Evolutionary conservation across 148 eudicot genomes (phyloP).

Genomic region (Rhododendron ferrugineum): DNA sequence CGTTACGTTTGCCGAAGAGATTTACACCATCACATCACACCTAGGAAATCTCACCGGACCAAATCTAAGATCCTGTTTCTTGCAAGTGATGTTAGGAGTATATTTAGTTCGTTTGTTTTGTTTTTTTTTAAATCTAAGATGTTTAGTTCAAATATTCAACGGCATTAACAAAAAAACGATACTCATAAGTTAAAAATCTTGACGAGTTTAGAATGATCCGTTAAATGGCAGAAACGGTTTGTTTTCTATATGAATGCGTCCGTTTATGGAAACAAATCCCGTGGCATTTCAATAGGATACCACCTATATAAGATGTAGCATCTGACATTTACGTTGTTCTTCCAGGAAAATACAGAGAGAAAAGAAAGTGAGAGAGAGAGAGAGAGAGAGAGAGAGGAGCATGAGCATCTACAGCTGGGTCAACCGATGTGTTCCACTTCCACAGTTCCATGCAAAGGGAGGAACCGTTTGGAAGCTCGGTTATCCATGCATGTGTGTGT

Average conservation of each 20-base stretch:
- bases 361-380: neutral
- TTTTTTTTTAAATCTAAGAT: too few relatives aligned
- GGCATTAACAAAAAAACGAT: too few relatives aligned
- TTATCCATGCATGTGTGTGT: neutral
- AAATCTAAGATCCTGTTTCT: too few relatives aligned
- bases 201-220: neutral
- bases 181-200: too few relatives aligned
- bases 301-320: neutral
- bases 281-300: neutral
- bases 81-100: too few relatives aligned
- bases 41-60: too few relatives aligned
- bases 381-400: neutral
- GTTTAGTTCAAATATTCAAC: too few relatives aligned
- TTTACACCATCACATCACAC: too few relatives aligned
- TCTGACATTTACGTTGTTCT: neutral
- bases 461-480: constrained; percentile 1
- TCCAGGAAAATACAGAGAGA: neutral
- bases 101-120: too few relatives aligned
- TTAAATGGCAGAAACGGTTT: too few relatives aligned
- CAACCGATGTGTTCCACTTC: neutral
- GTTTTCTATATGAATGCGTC: neutral
- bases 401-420: neutral
- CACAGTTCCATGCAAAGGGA: neutral
- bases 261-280: neutral
- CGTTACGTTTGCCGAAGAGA: too few relatives aligned